Evolutionary conservation across 2,329 filamentous ascomycete species (phyloP).

Genomic region (Penicillium oxalicum): DNA sequence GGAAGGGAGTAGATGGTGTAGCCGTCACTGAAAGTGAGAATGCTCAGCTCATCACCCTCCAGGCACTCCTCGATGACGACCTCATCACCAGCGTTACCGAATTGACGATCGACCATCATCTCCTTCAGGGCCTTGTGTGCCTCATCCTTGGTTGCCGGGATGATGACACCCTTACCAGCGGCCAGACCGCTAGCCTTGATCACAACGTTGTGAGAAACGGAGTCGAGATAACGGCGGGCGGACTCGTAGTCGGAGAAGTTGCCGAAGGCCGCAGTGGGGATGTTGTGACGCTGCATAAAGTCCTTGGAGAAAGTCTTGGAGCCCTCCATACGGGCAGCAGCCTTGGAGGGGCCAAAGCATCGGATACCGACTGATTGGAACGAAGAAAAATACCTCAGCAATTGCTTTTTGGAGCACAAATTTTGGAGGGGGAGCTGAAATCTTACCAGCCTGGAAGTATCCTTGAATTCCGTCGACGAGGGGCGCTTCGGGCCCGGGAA

Average conservation of each 20-base stretch:
- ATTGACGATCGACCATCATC: conserved; percentile 85
- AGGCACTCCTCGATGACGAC: conserved; percentile 95
- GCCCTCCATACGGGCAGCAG: conserved; percentile 84
- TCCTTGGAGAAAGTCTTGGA: conserved; percentile 97
- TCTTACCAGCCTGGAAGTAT: conserved; percentile 61
- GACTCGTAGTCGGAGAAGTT: conserved; percentile 76
- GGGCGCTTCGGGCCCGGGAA: conserved; percentile 90
- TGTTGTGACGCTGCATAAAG: conserved; percentile 87
- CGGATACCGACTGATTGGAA: conserved; percentile 57
- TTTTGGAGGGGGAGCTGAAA: too few relatives aligned
- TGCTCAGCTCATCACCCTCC: conserved; percentile 83
- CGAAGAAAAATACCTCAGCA: conserved; percentile 2
- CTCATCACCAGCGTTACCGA: conserved; percentile 78
- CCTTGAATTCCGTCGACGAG: conserved; percentile 84
- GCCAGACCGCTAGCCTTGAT: conserved; percentile 93
- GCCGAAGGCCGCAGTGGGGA: conserved; percentile 84
- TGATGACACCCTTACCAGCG: conserved; percentile 91
- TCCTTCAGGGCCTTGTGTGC: conserved; percentile 74
- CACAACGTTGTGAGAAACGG: conserved; percentile 66
- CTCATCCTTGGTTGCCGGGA: conserved; percentile 74
- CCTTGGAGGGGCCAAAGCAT: conserved; percentile 78
- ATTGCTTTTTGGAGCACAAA: neutral
- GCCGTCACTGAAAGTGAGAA: conserved; percentile 88
- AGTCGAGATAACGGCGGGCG: conserved; percentile 68
- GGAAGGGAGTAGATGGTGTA: conserved; percentile 76